Evolutionary conservation across 257 asterid species (phyloP), one percentile per base, ranked within the genome.

Genomic region (Forsythia suspensa): DNA sequence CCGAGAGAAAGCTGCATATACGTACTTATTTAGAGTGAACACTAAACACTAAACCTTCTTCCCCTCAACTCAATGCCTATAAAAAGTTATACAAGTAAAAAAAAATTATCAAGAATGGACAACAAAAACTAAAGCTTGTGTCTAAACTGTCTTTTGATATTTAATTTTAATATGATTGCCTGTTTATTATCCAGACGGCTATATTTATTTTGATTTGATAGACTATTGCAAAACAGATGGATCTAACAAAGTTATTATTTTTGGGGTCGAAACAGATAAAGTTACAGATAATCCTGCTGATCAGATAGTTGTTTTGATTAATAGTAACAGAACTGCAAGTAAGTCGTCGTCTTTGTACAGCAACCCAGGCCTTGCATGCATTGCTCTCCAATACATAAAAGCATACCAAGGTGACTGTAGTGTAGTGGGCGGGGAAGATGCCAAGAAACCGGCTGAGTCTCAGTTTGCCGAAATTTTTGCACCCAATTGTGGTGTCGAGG

Each of bases 231-330:
- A 48, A 48, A 3, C 55, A 13, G 13, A 76, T 68, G 63, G 44
- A 52, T 72, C 20, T 59, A 66, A 15, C 68, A 65, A 72, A 66
- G 44, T 70, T 57, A 52, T 24, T 66, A 51, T 51, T 80, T 76
- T 18, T 76, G 40, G 40, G 21, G 68, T 80, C 13, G 34, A 69
- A 76, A 66, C 94, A 91, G 98, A 63, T 76, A 94, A 90, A 78
- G 92, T 89, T 59, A 88, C 99, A 44, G 90, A 93, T 42, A 95
- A 95, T 81, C 99, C 99, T 71, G 98, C 98, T 3, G 98, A 94
- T 48, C 76, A 91, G 88, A 84, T 94, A 13, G 85, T 95, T 21
- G 80, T 88, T 29, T 44, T 37, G 21, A 44, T 95, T 76, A 95
- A 90, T 85, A 78, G 79, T 24, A 95, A 95, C 8, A 79, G 99